Conservation (phyloP, 2,329 filamentous ascomycete genomes). For the Calonectria montana region DNA sequence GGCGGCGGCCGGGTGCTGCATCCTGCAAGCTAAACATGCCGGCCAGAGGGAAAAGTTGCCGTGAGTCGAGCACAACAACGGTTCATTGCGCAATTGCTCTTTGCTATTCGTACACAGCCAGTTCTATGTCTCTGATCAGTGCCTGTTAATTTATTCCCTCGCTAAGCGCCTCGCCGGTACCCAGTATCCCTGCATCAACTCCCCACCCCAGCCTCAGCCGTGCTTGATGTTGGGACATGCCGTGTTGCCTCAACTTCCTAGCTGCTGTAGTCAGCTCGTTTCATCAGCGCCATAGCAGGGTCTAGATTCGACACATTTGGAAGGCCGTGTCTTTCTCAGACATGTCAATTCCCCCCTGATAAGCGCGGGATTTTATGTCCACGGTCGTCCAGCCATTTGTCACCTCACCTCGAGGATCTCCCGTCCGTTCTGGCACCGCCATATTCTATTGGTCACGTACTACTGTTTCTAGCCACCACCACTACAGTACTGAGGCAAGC, state of each 20-base stretch:
- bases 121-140: background rate
- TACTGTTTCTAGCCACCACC: background rate
- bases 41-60: background rate
- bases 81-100: background rate
- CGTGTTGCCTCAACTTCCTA: background rate
- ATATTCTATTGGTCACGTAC: background rate
- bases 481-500: background rate
- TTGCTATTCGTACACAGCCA: background rate
- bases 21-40: background rate
- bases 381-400: background rate
- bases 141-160: slow-evolving; percentile 2
- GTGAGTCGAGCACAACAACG: background rate
- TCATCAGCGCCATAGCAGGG: background rate
- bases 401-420: background rate
- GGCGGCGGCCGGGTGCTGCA: slow-evolving; percentile 4
- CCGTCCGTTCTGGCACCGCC: background rate
- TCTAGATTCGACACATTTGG: background rate
- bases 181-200: background rate
- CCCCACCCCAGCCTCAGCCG: background rate
- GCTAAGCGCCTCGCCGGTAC: background rate
- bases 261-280: background rate
- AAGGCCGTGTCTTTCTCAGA: background rate
- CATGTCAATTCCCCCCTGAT: background rate
- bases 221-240: background rate
- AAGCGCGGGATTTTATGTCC: background rate